Conservation (phyloP, 1,284 basidiomycete genomes). For the Wallemia mellicola region DNA sequence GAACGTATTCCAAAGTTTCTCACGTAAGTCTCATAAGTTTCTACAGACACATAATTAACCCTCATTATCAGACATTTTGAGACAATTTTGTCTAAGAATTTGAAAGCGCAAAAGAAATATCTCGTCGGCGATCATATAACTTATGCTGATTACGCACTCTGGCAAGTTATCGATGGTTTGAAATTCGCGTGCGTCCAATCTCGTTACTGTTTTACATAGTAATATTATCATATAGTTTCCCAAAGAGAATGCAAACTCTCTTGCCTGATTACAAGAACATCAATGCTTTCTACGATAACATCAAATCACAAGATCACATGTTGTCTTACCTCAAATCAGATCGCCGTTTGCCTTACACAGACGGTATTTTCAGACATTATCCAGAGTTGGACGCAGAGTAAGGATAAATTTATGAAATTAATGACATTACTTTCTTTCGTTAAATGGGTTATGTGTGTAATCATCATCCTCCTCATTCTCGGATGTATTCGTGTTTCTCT, state of each 20-base stretch:
- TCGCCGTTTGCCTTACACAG: not conserved
- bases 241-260: slow-evolving; percentile 15
- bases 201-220: no score
- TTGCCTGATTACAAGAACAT: slow-evolving; percentile 7
- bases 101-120: no score
- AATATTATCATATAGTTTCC: slow-evolving; percentile 24
- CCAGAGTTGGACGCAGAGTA: slow-evolving; percentile 11
- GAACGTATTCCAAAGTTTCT: slow-evolving; percentile 23
- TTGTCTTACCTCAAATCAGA: slow-evolving; percentile 13
- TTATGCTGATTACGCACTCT: slow-evolving; percentile 22
- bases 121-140: slow-evolving; percentile 18
- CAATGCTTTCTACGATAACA: slow-evolving; percentile 3
- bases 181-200: no score
- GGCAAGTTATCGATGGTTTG: slow-evolving; percentile 17
- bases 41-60: no score
- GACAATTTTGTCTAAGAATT: no score
- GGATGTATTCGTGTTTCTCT: not conserved
- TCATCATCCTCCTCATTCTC: not conserved
- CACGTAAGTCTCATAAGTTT: slow-evolving; percentile 17
- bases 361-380: slow-evolving; percentile 12
- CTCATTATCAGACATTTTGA: no score
- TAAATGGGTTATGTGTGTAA: not conserved
- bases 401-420: no score
- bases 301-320: slow-evolving; percentile 5
- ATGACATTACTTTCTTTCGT: not conserved